Percentiles rank a stretch among this genome's conserved stretches.
These are phyloP conservation scores for Mortierella sp. DNA, from an alignment of 371 early-diverging fungal genomes.

Conservation along the genomic window DNA sequence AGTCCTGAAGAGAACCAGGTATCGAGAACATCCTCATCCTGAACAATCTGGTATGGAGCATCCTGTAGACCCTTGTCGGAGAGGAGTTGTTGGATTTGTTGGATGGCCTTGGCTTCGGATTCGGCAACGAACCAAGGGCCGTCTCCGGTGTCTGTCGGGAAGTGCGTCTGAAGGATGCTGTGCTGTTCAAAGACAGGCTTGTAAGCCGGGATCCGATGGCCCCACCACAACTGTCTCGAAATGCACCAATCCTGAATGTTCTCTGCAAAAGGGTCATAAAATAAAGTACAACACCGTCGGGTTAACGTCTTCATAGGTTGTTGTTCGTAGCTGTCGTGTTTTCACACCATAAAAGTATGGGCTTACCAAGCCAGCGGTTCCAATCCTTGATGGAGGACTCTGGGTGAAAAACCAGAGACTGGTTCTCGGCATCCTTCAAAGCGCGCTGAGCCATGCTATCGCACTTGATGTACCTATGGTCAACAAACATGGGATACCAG, in stretches of 20 bases:
- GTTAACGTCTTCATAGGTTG: too few relatives aligned
- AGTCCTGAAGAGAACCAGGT: constrained; percentile 99
- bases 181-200: constrained; percentile 66
- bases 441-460: constrained; percentile 84
- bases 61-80: constrained; percentile 22
- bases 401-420: constrained; percentile 86
- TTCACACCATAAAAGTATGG: too few relatives aligned
- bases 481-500: neutral
- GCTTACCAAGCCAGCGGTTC: constrained; percentile 93
- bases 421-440: constrained; percentile 77
- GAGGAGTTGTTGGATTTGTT: constrained; percentile 36
- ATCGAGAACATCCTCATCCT: constrained; percentile 99
- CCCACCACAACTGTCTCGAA: constrained; percentile 99
- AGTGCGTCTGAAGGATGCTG: neutral
- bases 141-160: constrained; percentile 28
- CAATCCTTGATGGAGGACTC: constrained; percentile 87
- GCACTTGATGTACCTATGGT: constrained; percentile 86
- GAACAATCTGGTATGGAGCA: constrained; percentile 53
- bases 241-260: constrained; percentile 99
- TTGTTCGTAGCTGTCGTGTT: too few relatives aligned
- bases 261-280: constrained; percentile 51
- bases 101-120: constrained; percentile 68
- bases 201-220: constrained; percentile 99
- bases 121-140: constrained; percentile 81
- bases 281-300: too few relatives aligned